phyloP scores from a whole-genome alignment of 2,329 filamentous ascomycete species.

The Diaporthe citrichinensis region DNA sequence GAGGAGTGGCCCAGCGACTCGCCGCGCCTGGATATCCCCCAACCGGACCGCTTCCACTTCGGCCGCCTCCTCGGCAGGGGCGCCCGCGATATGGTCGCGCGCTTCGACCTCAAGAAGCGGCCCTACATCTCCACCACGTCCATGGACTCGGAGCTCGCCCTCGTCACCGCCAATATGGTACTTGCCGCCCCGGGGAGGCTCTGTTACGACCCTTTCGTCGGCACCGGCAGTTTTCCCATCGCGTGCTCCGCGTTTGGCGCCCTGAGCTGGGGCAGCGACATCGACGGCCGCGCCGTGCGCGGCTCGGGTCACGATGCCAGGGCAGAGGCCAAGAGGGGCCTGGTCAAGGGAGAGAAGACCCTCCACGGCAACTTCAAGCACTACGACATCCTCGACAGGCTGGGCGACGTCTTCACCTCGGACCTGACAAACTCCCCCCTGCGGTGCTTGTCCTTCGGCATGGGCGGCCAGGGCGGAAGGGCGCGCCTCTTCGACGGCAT shows the following conservation, averaged over 20 bases:
- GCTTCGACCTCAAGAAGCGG: constrained; percentile 92
- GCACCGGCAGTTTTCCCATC: constrained; percentile 92
- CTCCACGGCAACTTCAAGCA: constrained; percentile 83
- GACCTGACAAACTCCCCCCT: constrained; percentile 92
- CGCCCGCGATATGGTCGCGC: constrained; percentile 76
- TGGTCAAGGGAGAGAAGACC: constrained; percentile 59
- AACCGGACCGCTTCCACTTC: constrained; percentile 76
- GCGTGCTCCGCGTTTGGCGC: constrained; percentile 94
- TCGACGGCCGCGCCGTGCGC: constrained; percentile 90
- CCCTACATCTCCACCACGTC: constrained; percentile 95
- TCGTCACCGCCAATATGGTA: constrained; percentile 93
- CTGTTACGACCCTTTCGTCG: constrained; percentile 95
- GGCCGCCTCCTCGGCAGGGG: constrained; percentile 79
- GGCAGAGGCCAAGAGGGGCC: constrained; percentile 49
- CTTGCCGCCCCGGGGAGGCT: constrained; percentile 85
- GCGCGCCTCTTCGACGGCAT: constrained; percentile 84
- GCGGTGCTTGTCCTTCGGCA: constrained; percentile 57
- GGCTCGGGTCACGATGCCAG: constrained; percentile 69
- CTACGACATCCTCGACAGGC: constrained; percentile 76
- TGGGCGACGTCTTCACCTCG: constrained; percentile 85
- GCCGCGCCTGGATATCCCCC: constrained; percentile 60
- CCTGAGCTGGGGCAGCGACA: constrained; percentile 87
- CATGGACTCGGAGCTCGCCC: constrained; percentile 94
- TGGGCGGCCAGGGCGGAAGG: constrained; percentile 42
- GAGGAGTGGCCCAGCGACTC: constrained; percentile 81